These are phyloP conservation scores for Simplicillium sp. DNA, from an alignment of 2,329 filamentous ascomycete species.

Conservation along the genomic window DNA sequence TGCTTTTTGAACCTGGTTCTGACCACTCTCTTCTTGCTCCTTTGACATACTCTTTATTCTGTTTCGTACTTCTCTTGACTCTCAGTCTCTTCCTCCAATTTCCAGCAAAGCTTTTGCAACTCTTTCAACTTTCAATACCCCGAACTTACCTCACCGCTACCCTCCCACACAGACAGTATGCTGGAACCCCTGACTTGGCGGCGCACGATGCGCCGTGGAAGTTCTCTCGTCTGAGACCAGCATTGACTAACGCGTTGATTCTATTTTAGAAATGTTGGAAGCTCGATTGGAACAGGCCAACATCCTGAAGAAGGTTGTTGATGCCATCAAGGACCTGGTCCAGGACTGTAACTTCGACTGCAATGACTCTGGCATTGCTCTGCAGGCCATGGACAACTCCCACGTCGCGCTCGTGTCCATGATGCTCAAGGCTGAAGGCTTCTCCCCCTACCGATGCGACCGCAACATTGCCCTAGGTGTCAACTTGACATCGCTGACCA, in stretches of 20 bases:
- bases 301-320: conserved; percentile 96
- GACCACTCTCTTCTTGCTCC: conserved; percentile 7
- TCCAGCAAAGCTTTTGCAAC: not conserved
- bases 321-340: conserved; percentile 97
- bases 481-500: conserved; percentile 93
- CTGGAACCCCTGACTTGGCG: too few relatives aligned
- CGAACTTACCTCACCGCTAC: not conserved
- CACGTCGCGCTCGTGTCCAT: conserved; percentile 98
- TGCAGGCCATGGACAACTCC: conserved; percentile 99
- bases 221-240: not conserved
- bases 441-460: conserved; percentile 94
- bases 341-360: conserved; percentile 99
- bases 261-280: conserved; percentile 65
- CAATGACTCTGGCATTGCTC: conserved; percentile 97
- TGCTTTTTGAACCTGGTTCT: conserved; percentile 15
- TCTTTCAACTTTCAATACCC: conserved; percentile 1
- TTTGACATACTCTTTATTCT: conserved; percentile 1
- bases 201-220: not conserved
- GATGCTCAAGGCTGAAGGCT: conserved; percentile 93
- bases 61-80: not conserved
- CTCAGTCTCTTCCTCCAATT: conserved; percentile 1
- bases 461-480: conserved; percentile 97
- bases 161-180: too few relatives aligned
- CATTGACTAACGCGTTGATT: not conserved
- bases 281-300: conserved; percentile 91